Evolutionary conservation across 2,329 filamentous ascomycete species (phyloP).

Genomic region (Pyrenophora teres): DNA sequence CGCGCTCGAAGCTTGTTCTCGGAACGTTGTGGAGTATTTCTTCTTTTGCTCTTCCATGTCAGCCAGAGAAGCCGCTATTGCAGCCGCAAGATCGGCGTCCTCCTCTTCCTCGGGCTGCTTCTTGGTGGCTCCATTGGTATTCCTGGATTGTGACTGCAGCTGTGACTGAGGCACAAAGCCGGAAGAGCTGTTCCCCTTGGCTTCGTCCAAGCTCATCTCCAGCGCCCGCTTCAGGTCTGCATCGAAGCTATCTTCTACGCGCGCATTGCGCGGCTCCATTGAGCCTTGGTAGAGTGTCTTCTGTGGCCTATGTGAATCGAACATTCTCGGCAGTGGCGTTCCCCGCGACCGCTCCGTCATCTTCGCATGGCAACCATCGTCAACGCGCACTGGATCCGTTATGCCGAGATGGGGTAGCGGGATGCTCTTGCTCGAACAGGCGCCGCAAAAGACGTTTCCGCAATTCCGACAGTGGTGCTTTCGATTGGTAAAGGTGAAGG

Average conservation of each 20-base stretch:
- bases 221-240: conserved; percentile 92
- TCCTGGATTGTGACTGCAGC: conserved; percentile 47
- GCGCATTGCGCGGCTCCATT: conserved; percentile 89
- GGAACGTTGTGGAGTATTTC: conserved; percentile 80
- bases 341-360: conserved; percentile 72
- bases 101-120: conserved; percentile 71
- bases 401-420: conserved; percentile 93
- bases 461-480: conserved; percentile 99
- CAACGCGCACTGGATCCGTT: conserved; percentile 85
- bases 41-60: conserved; percentile 99
- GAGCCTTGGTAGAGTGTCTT: conserved; percentile 68
- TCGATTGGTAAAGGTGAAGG: conserved; percentile 96
- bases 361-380: conserved; percentile 93
- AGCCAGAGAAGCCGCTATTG: conserved; percentile 89
- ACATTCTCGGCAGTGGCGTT: conserved; percentile 50
- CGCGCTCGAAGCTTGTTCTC: conserved; percentile 70
- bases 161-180: conserved; percentile 73
- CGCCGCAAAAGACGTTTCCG: conserved; percentile 94
- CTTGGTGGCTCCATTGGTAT: conserved; percentile 44
- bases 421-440: conserved; percentile 87
- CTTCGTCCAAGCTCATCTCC: conserved; percentile 96
- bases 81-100: conserved; percentile 89
- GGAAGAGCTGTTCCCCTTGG: conserved; percentile 70
- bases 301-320: conserved; percentile 56
- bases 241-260: conserved; percentile 89